These are phyloP conservation scores for Botrytis sinoallii DNA, from an alignment of 2,329 filamentous ascomycete genomes.

Conservation along the genomic window DNA sequence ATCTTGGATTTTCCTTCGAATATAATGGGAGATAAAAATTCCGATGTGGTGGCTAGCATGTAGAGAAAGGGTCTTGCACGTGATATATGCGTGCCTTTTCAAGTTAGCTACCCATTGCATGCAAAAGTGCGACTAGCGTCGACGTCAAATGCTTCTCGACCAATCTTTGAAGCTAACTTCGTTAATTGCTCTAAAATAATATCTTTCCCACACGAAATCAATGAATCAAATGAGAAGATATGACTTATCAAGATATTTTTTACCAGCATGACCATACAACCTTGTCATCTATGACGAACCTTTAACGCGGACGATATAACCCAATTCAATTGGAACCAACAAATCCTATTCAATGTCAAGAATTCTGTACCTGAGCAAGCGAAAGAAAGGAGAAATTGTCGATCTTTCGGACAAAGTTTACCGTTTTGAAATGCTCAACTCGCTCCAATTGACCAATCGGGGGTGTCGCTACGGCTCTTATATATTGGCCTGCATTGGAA, in stretches of 20 bases:
- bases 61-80: not conserved
- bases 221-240: not conserved
- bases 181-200: no score
- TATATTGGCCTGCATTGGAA: not conserved
- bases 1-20: rapidly evolving
- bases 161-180: not conserved
- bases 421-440: not conserved
- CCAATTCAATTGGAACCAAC: not conserved
- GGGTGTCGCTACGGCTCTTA: not conserved
- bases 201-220: not conserved
- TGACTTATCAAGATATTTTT: not conserved
- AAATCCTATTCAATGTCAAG: not conserved
- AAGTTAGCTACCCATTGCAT: not conserved
- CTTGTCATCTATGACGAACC: not conserved
- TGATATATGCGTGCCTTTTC: not conserved
- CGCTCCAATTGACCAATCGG: not conserved
- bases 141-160: not conserved
- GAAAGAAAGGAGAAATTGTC: not conserved
- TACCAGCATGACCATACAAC: not conserved
- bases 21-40: not conserved
- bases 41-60: not conserved
- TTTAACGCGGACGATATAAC: not conserved
- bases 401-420: not conserved
- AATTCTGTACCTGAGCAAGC: not conserved
- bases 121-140: not conserved